A percentile compares a stretch with the other conserved stretches of the same genome.
Evolutionary conservation across 768 basidiomycete genomes (phyloP).

Genomic region (Russula vinacea): DNA sequence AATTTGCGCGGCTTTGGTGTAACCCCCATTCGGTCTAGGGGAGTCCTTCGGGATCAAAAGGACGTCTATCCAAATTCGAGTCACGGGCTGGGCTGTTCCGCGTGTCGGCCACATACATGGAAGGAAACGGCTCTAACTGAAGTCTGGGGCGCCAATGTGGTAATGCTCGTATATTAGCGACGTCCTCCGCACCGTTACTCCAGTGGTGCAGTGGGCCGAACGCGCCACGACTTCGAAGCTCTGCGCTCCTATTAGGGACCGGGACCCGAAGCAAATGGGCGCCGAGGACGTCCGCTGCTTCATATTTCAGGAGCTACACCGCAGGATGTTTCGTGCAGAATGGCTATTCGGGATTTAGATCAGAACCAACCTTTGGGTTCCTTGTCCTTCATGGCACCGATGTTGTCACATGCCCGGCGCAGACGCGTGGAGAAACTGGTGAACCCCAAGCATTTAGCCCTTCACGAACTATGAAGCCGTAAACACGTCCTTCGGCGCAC

Average conservation of each 20-base stretch:
- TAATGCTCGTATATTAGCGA: neutral
- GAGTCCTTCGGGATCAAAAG: conserved; percentile 12
- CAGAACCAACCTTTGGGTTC: neutral
- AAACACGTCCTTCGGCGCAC: conserved; percentile 8
- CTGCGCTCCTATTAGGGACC: neutral
- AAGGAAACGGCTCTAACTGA: neutral
- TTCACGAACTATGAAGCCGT: conserved; percentile 13
- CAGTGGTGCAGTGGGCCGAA: conserved; percentile 6
- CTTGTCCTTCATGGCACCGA: neutral
- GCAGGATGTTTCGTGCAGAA: neutral
- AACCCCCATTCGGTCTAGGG: conserved; percentile 26
- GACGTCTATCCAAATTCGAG: conserved; percentile 6
- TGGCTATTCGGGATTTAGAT: neutral
- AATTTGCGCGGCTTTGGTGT: conserved; percentile 15
- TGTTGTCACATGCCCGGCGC: conserved; percentile 10
- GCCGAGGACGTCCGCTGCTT: neutral
- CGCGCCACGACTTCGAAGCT: conserved; percentile 16
- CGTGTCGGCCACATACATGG: neutral
- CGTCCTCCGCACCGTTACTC: neutral
- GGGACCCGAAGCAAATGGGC: neutral
- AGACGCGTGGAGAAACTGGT: conserved; percentile 14
- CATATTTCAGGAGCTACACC: neutral
- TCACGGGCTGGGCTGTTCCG: conserved; percentile 11
- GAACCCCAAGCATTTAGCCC: conserved; percentile 15
- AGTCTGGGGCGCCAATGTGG: neutral